These are phyloP conservation scores for Geotrichum aggregatum DNA, from an alignment of 1,139 yeast genomes.

Conservation along the genomic window DNA sequence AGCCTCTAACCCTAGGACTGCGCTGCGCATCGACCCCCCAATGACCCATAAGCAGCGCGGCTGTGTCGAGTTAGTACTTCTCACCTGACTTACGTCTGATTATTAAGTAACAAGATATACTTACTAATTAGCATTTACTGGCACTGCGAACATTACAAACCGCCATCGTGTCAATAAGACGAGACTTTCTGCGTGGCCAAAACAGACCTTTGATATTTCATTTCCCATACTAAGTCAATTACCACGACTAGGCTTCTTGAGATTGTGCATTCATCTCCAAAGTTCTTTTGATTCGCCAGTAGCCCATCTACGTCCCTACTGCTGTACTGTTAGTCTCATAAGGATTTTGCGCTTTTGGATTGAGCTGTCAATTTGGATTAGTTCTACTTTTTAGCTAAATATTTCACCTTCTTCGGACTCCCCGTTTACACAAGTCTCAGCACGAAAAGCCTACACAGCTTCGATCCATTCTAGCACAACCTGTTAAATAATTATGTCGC, in stretches of 20 bases:
- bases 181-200: neutral
- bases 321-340: neutral
- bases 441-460: too few species aligned
- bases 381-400: neutral
- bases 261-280: neutral
- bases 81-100: too few species aligned
- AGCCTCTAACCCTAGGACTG: too few species aligned
- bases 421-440: too few species aligned
- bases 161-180: constrained; percentile 19
- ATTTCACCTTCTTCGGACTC: neutral
- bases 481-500: constrained; percentile 15
- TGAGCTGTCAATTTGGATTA: neutral
- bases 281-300: neutral
- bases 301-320: constrained; percentile 1
- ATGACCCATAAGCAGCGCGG: too few species aligned
- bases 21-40: too few species aligned
- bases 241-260: neutral
- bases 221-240: neutral
- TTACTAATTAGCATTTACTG: neutral
- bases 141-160: constrained; percentile 15
- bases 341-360: neutral
- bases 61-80: too few species aligned
- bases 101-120: neutral
- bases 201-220: neutral
- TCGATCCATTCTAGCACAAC: neutral